Base-by-base conservation (phyloP, 148 eudicot species). In the Bassia scoparia region DNA sequence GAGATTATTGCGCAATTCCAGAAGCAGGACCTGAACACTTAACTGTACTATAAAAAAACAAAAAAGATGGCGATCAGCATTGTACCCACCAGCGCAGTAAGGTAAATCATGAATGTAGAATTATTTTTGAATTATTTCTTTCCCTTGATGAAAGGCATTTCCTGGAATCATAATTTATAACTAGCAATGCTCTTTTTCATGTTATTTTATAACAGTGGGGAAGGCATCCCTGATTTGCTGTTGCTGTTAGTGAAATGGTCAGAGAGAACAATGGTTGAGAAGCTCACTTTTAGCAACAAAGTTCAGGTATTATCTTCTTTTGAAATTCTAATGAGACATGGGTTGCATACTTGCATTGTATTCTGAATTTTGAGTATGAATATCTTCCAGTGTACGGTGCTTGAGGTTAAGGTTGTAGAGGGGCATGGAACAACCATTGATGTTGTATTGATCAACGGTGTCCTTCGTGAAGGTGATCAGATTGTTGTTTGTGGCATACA, bases 381-480 rank as follows among this genome's bases (percentile, higher is more conserved):
- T 61, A 13, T 61, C 69, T 38, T 78, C 73, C 89, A 92, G 97
- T 92, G 97, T 81, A 92, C 98, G 27, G 98, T 90, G 35, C 79
- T 92, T 84, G 98, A 92, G 86, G 98, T 92, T 72, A 92, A 92
- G 84, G 96, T 90, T 71, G 73, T 92, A 73, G 98, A 92, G 83
- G 98, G 97, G 29, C 96, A 89, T 62, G 96, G 97, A 23, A 92
- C 96, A 69, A 92, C 98, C 59, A 90, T 90, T 61, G 98, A 92
- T 79, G 98, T 90, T 64, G 89, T 92, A 63, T 72, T 90, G 73
- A 96, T 92, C n/a, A 92, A 92, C 79, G 98, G 98, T 33, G 89
- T 87, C 67, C 96, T 92, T 74, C 98, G 83, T 84, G 98, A 92
- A 87, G 96, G 98, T 69, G 96, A 89, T 70, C 93, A 89, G 67